These are phyloP conservation scores for Boletus barrowsii DNA, from an alignment of 768 basidiomycete genomes.

Conservation along the genomic window DNA sequence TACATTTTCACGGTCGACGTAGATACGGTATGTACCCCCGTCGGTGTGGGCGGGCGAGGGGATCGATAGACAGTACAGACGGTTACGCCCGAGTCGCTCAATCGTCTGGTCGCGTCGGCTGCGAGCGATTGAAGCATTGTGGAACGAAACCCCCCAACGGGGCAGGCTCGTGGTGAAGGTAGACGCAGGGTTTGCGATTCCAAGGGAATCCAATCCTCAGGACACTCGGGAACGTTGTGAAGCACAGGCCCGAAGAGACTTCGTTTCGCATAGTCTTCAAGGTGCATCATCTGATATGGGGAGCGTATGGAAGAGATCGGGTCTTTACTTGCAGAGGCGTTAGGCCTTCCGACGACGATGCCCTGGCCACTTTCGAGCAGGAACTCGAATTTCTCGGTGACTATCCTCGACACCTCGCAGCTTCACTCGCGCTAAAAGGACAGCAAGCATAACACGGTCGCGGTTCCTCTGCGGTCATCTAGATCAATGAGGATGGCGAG, in stretches of 20 bases:
- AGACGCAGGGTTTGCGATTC: slow-evolving; percentile 51
- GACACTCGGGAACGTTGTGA: slow-evolving; percentile 55
- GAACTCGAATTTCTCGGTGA: slow-evolving; percentile 84
- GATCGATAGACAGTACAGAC: no score
- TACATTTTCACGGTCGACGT: no score
- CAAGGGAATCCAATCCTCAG: slow-evolving; percentile 66
- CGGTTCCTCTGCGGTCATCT: slow-evolving; percentile 37
- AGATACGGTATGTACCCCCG: no score
- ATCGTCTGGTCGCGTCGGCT: no score
- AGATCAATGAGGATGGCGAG: no score
- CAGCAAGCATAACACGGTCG: slow-evolving; percentile 88
- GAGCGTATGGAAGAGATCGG: slow-evolving; percentile 49
- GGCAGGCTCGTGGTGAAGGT: slow-evolving; percentile 88
- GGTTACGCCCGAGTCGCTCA: no score
- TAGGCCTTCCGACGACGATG: slow-evolving; percentile 36
- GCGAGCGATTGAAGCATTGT: no score
- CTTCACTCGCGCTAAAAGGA: slow-evolving; percentile 87
- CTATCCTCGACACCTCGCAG: slow-evolving; percentile 75
- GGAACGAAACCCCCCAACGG: slow-evolving; percentile 66
- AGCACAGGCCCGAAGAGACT: slow-evolving; percentile 76
- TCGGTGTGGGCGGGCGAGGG: no score
- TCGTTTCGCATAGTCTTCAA: slow-evolving; percentile 69
- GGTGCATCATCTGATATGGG: slow-evolving; percentile 63
- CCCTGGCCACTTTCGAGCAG: slow-evolving; percentile 85
- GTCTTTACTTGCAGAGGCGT: slow-evolving; percentile 34